These are phyloP conservation scores for Albizia julibrissin DNA, from an alignment of 306 rosid genomes.

Conservation along the genomic window DNA sequence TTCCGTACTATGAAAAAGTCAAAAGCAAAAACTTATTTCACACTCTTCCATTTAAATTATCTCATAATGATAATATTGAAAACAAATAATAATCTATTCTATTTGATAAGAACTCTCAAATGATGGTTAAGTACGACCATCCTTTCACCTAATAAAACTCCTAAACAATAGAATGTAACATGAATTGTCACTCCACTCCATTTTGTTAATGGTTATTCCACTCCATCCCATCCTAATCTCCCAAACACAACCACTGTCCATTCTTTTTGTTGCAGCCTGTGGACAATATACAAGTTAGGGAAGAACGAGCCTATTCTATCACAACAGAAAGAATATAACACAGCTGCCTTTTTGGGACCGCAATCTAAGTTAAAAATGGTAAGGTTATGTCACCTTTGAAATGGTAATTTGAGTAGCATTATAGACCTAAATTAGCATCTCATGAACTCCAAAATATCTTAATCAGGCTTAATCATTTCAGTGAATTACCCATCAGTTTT, in stretches of 20 bases:
- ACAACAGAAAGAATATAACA: neutral
- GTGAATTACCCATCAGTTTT: neutral
- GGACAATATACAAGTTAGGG: slow-evolving; percentile 2
- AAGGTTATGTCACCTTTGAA: slow-evolving; percentile 12
- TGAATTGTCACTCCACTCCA: too few relatives aligned
- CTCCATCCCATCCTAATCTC: neutral
- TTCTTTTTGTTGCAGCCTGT: neutral
- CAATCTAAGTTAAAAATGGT: neutral
- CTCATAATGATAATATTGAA: neutral
- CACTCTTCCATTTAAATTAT: neutral
- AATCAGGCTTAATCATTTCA: neutral
- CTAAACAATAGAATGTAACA: too few relatives aligned
- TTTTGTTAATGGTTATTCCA: neutral
- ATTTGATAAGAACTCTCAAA: too few relatives aligned
- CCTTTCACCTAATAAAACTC: too few relatives aligned
- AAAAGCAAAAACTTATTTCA: too few relatives aligned
- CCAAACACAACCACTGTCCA: neutral
- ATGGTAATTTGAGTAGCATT: neutral
- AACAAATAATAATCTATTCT: too few relatives aligned
- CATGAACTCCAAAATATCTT: neutral
- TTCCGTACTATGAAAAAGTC: neutral
- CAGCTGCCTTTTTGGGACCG: neutral
- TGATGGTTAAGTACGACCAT: too few relatives aligned
- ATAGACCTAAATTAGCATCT: neutral
- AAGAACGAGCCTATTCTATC: neutral